phyloP scores from a whole-genome alignment of 768 basidiomycete species.

The Rhodotorula sphaerocarpa region DNA sequence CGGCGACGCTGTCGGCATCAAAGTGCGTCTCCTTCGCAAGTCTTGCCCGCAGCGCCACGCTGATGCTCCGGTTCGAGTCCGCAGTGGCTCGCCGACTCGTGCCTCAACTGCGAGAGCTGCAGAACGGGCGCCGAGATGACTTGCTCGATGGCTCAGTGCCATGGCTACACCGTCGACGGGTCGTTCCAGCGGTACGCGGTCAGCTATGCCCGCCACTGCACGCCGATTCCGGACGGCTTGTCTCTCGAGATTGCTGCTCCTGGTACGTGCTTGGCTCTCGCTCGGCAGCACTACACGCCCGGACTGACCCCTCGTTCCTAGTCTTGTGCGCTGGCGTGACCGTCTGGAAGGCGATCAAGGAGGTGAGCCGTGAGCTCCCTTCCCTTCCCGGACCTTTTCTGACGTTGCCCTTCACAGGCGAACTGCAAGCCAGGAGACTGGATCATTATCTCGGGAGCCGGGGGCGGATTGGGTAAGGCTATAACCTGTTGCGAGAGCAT shows the following conservation, averaged over 20 bases:
- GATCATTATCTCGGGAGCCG: conserved; percentile 53
- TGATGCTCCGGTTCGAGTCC: not conserved
- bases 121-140: conserved; percentile 32
- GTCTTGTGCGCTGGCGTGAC: conserved; percentile 52
- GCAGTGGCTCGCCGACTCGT: conserved; percentile 43
- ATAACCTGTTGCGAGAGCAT: conserved; percentile 55
- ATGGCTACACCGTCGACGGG: conserved; percentile 65
- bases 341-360: conserved; percentile 74
- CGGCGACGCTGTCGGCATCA: conserved; percentile 32
- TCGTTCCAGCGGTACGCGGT: conserved; percentile 40
- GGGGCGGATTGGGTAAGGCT: conserved; percentile 26
- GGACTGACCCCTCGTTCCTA: not conserved
- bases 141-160: conserved; percentile 37
- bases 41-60: not conserved
- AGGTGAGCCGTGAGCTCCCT: not conserved
- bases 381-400: not conserved
- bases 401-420: conserved; percentile 43
- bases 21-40: not conserved
- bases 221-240: conserved; percentile 63
- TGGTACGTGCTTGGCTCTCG: conserved; percentile 49
- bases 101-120: conserved; percentile 38
- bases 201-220: conserved; percentile 65
- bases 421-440: conserved; percentile 61
- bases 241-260: conserved; percentile 51
- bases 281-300: too few species aligned